Evolutionary conservation across 1,139 yeast species (phyloP).

Genomic region (Pichia sp.): DNA sequence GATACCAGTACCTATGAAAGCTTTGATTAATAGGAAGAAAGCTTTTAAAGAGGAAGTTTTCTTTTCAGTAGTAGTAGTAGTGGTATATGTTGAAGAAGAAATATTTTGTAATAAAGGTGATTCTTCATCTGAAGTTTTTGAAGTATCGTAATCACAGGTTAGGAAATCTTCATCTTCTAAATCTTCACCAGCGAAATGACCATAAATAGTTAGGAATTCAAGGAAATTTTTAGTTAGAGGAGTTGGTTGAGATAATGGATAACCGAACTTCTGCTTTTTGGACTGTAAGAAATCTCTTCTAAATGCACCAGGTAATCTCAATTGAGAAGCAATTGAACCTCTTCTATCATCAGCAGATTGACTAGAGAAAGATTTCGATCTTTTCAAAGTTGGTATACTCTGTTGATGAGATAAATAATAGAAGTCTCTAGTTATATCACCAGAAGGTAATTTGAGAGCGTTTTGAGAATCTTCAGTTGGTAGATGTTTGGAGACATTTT

Average conservation of each 20-base stretch:
- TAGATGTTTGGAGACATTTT: slow-evolving; percentile 24
- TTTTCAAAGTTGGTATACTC: slow-evolving; percentile 15
- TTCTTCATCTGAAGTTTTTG: slow-evolving; percentile 37
- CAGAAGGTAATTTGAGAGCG: slow-evolving; percentile 52
- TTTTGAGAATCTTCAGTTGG: slow-evolving; percentile 28
- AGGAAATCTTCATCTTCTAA: slow-evolving; percentile 61
- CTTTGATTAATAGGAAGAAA: slow-evolving; percentile 59
- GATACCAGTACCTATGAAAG: slow-evolving; percentile 76
- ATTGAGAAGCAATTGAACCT: slow-evolving; percentile 56
- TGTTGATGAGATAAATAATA: slow-evolving; percentile 24
- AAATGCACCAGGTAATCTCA: slow-evolving; percentile 76
- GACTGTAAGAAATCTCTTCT: slow-evolving; percentile 54
- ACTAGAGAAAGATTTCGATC: slow-evolving; percentile 26
- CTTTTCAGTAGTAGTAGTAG: slow-evolving; percentile 27
- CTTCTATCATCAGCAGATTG: slow-evolving; percentile 35
- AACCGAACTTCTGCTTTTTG: slow-evolving; percentile 28
- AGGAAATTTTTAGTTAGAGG: slow-evolving; percentile 61
- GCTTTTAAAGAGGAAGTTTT: slow-evolving; percentile 65
- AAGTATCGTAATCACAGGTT: slow-evolving; percentile 42
- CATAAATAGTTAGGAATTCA: slow-evolving; percentile 68
- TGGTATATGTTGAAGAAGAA: not conserved
- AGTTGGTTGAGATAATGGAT: slow-evolving; percentile 31
- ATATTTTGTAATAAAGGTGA: slow-evolving; percentile 34
- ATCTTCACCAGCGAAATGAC: slow-evolving; percentile 80
- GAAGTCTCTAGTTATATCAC: slow-evolving; percentile 62